Evolutionary conservation across 305 asterid species (phyloP).

Genomic region (Plantago coronopus): DNA sequence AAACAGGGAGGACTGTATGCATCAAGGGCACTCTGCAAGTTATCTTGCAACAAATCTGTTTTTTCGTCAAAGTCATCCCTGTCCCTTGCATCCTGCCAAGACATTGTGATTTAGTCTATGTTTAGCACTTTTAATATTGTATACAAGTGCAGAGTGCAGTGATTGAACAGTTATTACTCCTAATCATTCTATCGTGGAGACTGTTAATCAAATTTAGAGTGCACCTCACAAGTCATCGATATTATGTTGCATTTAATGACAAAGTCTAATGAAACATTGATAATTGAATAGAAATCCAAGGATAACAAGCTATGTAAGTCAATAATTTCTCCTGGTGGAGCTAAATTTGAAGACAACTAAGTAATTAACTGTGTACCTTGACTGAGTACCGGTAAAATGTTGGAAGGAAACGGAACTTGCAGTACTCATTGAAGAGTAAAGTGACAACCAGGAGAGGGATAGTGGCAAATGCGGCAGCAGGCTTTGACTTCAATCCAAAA

Average conservation of each 20-base stretch:
- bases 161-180: not conserved
- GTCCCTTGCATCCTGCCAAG: slow-evolving; percentile 68
- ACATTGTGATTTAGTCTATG: not conserved
- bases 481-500: slow-evolving; percentile 87
- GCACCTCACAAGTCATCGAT: no score
- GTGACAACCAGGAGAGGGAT: slow-evolving; percentile 75
- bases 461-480: slow-evolving; percentile 69
- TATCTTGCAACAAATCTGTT: slow-evolving; percentile 46
- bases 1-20: slow-evolving; percentile 88
- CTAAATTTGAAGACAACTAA: not conserved
- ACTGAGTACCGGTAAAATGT: slow-evolving; percentile 61
- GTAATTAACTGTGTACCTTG: slow-evolving; percentile 44
- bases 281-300: no score
- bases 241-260: no score
- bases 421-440: slow-evolving; percentile 71
- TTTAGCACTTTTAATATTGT: not conserved
- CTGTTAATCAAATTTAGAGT: no score
- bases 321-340: no score
- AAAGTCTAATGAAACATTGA: no score
- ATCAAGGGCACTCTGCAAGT: slow-evolving; percentile 48
- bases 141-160: not conserved
- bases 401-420: slow-evolving; percentile 87
- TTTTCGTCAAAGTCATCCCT: slow-evolving; percentile 70
- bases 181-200: no score
- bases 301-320: no score